These are phyloP conservation scores for Kernera saxatilis DNA, from an alignment of 345 rosid species.

Conservation along the genomic window DNA sequence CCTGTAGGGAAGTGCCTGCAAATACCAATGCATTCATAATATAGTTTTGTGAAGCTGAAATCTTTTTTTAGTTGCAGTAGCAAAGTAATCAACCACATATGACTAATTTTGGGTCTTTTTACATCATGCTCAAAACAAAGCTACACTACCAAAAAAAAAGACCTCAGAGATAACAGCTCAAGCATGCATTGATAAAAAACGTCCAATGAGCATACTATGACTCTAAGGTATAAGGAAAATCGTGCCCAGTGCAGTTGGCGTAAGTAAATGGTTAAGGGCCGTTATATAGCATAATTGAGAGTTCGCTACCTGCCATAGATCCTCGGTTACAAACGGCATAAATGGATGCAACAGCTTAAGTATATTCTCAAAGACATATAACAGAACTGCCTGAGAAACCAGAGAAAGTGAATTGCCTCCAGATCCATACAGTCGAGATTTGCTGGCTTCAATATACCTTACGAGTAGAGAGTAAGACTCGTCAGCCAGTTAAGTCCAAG, in stretches of 20 bases:
- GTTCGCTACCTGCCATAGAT: conserved; percentile 83
- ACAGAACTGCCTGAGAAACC: conserved; percentile 74
- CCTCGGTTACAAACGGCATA: conserved; percentile 97
- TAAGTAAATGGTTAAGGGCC: background rate
- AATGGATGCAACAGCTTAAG: conserved; percentile 91
- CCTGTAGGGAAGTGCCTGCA: conserved; percentile 70
- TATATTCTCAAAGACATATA: conserved; percentile 79
- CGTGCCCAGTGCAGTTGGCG: background rate
- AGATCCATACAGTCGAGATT: conserved; percentile 69
- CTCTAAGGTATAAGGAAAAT: background rate
- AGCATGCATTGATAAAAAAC: background rate
- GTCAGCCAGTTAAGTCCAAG: conserved; percentile 1
- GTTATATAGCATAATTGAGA: background rate
- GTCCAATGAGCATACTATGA: background rate
- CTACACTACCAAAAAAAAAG: background rate
- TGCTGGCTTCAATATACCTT: conserved; percentile 98
- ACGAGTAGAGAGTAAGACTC: conserved; percentile 15
- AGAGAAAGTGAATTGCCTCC: conserved; percentile 46
- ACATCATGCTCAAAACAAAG: background rate
- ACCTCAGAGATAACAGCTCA: background rate
- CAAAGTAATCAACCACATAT: conserved; percentile 8
- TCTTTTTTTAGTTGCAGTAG: background rate
- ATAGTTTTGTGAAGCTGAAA: background rate
- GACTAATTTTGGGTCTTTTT: background rate
- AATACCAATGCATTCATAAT: background rate